These are phyloP conservation scores for Trametes pubescens DNA, from an alignment of 1,284 basidiomycete genomes.

Conservation along the genomic window DNA sequence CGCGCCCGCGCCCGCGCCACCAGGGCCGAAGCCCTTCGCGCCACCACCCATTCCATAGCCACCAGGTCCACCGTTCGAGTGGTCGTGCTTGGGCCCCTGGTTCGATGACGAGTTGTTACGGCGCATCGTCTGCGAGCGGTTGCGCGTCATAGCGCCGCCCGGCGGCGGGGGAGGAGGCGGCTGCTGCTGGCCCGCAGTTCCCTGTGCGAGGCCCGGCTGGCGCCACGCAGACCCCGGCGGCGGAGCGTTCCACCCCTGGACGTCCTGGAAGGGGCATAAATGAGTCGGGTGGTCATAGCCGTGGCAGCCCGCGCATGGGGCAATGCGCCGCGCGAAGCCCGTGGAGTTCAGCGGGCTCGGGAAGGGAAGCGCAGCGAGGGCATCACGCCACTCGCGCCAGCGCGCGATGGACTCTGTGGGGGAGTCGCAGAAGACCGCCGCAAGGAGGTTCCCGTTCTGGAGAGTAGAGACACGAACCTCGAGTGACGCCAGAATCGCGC, in stretches of 20 bases:
- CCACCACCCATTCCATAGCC: not conserved
- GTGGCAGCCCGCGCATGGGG: not conserved
- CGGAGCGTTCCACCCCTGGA: not conserved
- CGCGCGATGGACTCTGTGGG: not conserved
- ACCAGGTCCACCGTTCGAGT: no score
- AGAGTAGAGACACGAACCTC: not conserved
- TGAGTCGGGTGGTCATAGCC: not conserved
- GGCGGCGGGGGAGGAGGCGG: not conserved
- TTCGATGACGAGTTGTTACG: no score
- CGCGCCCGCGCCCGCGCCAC: no score
- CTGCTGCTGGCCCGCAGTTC: not conserved
- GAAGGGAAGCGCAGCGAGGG: not conserved
- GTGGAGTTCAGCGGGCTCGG: not conserved
- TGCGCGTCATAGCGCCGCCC: no score
- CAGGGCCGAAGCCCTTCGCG: no score
- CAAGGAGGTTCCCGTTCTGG: not conserved
- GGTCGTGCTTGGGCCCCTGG: no score
- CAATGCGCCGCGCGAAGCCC: not conserved
- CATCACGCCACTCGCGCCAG: not conserved
- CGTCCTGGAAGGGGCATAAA: not conserved
- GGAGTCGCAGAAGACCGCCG: not conserved
- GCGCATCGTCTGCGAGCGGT: no score
- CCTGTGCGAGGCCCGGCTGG: not conserved
- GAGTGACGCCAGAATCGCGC: not conserved
- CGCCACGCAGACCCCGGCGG: not conserved